Base-by-base conservation (phyloP, 768 basidiomycete genomes). In the Phylloporus scabripes region DNA sequence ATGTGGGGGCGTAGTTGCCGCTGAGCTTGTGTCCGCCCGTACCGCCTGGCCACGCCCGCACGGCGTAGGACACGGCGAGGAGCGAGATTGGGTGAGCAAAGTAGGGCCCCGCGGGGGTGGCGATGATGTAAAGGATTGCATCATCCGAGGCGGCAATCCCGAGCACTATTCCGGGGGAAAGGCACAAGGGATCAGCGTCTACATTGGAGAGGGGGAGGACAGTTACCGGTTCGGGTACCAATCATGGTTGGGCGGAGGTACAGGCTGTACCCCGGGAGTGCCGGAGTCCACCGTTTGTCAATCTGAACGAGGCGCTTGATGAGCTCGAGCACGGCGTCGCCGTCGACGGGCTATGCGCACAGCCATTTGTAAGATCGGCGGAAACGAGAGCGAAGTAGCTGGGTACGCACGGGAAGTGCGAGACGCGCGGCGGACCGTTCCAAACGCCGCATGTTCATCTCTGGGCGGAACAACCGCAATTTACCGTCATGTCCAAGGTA, bases 201-300 rank as follows among this genome's bases (percentile, higher is more conserved):
- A n/a, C 33, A 4, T 21, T 20, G 6, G 8, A 6, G 45, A 15
- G 8, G 15, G 26, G 36, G 36, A n/a, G 3, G 9, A 15, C 14
- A 24, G 41, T 24, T 55, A 71, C 72, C 61, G 23, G 71, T 50
- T 8, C 73, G 67, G 1, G 74, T 75, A 18, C 71, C 75, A 49
- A 77, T 85, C 60, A 89, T 68, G 6, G 83, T 92, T 20, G 90
- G 86, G 40, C 93, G 83, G 56, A 96, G 79, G 72, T 95, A 97
- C 31, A 97, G 72, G 49, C 85, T 89, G 65, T 89, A 81, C 12
- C 86, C 92, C 2, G 79, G 73, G 11, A 72, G 65, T 2, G 72
- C 68, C 3, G 92, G 93, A 28, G 96, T 90, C 92, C 93, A 96
- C 10, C 84, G 79, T n/a, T 73, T 66, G 38, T 97, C 93, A 40